These are phyloP conservation scores for Cystofilobasidium macerans DNA, from an alignment of 768 basidiomycete species.

Conservation along the genomic window DNA sequence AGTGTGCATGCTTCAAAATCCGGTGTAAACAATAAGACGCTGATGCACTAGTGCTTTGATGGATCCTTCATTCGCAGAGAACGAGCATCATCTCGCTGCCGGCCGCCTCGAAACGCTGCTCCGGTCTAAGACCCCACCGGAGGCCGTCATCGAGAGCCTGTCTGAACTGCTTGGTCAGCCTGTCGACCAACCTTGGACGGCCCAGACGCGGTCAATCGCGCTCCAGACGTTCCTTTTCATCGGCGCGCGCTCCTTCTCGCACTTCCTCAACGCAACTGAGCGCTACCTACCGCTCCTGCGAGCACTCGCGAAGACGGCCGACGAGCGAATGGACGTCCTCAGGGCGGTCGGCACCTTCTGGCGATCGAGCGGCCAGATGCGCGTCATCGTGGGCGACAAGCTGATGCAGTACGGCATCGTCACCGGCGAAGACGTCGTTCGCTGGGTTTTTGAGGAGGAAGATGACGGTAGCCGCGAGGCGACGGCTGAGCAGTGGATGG, in stretches of 20 bases:
- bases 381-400: conserved; percentile 90
- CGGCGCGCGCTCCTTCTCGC: conserved; percentile 91
- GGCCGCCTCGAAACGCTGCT: conserved; percentile 66
- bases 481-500: conserved; percentile 39
- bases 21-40: too few species aligned
- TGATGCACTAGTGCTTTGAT: too few species aligned
- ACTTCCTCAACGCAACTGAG: conserved; percentile 93
- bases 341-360: conserved; percentile 65
- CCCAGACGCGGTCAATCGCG: conserved; percentile 61
- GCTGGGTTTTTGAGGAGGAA: conserved; percentile 55
- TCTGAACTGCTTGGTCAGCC: conserved; percentile 56
- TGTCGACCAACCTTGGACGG: conserved; percentile 54
- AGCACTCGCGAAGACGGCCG: conserved; percentile 47
- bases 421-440: conserved; percentile 80
- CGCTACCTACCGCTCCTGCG: conserved; percentile 74
- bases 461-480: conserved; percentile 32
- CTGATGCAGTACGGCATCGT: conserved; percentile 97
- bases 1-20: conserved; percentile 29
- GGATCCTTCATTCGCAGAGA: conserved; percentile 45
- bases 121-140: conserved; percentile 51
- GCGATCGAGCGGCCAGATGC: conserved; percentile 72
- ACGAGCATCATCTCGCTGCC: conserved; percentile 69
- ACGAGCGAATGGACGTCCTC: conserved; percentile 48
- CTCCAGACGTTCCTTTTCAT: conserved; percentile 81
- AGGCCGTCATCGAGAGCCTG: conserved; percentile 66